Conservation (phyloP, 192 early-diverging fungal genomes). For the Rhizophlyctis rosea region DNA sequence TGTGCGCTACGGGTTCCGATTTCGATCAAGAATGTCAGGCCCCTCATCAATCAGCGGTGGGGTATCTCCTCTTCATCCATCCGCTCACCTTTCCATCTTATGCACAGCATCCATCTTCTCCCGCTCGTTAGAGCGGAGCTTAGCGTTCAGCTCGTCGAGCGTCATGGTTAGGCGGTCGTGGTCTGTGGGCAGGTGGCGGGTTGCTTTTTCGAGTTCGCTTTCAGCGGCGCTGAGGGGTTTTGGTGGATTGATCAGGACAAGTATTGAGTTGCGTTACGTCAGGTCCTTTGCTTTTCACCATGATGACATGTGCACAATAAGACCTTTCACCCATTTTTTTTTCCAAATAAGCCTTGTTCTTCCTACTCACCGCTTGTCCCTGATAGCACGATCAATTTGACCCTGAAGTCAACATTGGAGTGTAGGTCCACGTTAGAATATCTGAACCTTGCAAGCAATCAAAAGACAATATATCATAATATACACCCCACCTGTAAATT, state of each 20-base stretch:
- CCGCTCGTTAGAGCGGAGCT: slow-evolving; percentile 31
- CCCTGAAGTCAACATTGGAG: too few relatives aligned
- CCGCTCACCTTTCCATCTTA: slow-evolving; percentile 32
- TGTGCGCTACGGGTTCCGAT: slow-evolving; percentile 35
- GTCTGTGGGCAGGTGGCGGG: slow-evolving; percentile 44
- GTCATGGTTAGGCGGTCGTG: slow-evolving; percentile 38
- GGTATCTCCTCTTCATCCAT: too few relatives aligned
- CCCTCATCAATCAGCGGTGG: too few relatives aligned
- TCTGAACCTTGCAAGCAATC: too few relatives aligned
- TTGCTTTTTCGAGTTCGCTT: slow-evolving; percentile 45
- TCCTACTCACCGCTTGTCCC: slow-evolving; percentile 47
- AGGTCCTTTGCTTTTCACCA: not conserved
- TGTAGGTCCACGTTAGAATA: too few relatives aligned
- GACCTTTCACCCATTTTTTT: not conserved
- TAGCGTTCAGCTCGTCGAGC: slow-evolving; percentile 42
- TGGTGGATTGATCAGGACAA: not conserved
- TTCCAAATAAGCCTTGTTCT: not conserved
- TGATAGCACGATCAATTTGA: slow-evolving; percentile 43
- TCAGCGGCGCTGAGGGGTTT: slow-evolving; percentile 32
- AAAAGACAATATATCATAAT: too few relatives aligned
- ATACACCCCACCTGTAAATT: slow-evolving; percentile 23
- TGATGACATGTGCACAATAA: not conserved
- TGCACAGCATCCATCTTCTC: slow-evolving; percentile 34
- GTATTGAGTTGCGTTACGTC: not conserved
- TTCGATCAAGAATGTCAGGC: not conserved